Evolutionary conservation across 2,329 filamentous ascomycete genomes (phyloP), one percentile per base, ranked within the genome.

Genomic region (Mycosphaerella arachidis): DNA sequence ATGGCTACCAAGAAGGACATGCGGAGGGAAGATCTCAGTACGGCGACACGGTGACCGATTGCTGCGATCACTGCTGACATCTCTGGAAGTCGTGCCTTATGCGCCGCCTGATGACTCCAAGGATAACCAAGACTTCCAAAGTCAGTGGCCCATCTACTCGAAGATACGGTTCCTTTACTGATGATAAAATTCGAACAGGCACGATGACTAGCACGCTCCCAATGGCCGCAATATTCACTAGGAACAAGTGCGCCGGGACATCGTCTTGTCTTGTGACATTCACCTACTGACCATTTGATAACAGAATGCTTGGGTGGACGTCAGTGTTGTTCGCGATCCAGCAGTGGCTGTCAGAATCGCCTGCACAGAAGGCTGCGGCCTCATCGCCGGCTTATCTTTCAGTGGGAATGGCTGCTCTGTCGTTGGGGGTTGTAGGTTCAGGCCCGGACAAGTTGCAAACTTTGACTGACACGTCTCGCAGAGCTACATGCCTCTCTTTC

Each of bases 211-310:
- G 88, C 72, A 95, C 92, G 37, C 81, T 97, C 72, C 93, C 93
- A 60, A 97, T 97, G 93, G 92, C 91, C 60, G 92, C 92, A 65
- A 95, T 96, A 83, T 94, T 96, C 74, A 94, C 89, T 69, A 84
- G 92, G 67, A 96, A 96, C 79, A 89, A 90, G 83, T 94, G 77
- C 77, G 80, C 43, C 48, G 5, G 24, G 54, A 33, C 30, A 10
- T 62, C 6, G 50, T 27, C 46, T 20, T 43, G n/a, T 24, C n/a
- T 29, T 53, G 45, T 29, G 8, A 35, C 37, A 29, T 29, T 9
- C 33, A 60, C n/a, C 56, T 29, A 18, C 13, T 54, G 30, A 48
- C 35, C 8, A 52, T 30, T 6, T 35, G 27, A 1, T 18, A 30
- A 35, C 70, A 87, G 84, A 68, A 82, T 86, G 79, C 82, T 87